phyloP scores from a whole-genome alignment of 2,329 filamentous ascomycete species.

The Colletotrichum trifolii region DNA sequence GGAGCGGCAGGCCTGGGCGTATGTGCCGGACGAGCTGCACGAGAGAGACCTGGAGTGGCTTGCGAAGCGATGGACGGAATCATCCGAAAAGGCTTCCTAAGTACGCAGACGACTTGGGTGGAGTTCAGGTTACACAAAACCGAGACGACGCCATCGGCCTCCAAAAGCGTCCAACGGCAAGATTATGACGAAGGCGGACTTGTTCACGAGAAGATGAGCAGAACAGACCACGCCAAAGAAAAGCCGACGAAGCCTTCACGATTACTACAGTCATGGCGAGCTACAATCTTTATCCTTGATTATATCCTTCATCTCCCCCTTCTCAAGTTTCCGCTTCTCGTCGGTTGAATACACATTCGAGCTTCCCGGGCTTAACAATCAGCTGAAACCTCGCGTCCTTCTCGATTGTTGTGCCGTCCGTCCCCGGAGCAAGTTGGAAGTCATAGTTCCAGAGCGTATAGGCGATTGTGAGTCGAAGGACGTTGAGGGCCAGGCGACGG shows the following conservation, averaged over 20 bases:
- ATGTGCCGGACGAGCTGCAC: conserved; percentile 54
- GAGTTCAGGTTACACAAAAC: background rate
- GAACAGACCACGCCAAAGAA: too few relatives aligned
- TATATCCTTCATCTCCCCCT: background rate
- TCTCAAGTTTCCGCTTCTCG: background rate
- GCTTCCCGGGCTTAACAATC: conserved; percentile 25
- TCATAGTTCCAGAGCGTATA: conserved; percentile 36
- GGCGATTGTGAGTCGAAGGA: conserved; percentile 22
- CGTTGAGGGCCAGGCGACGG: conserved; percentile 24
- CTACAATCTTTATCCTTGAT: background rate
- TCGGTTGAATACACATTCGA: conserved; percentile 29
- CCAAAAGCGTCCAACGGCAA: too few relatives aligned
- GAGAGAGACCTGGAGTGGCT: conserved; percentile 47
- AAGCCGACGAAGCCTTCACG: too few relatives aligned
- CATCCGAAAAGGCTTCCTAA: background rate
- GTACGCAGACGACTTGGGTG: background rate
- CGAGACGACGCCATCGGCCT: too few relatives aligned
- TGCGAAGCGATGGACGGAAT: conserved; percentile 2
- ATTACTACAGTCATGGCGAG: background rate
- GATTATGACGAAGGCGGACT: too few relatives aligned
- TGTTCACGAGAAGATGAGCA: too few relatives aligned
- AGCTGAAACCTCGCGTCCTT: conserved; percentile 14
- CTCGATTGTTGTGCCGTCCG: conserved; percentile 13
- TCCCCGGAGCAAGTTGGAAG: conserved; percentile 30
- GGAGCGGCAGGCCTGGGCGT: conserved; percentile 59